Conservation (phyloP, 176 grass and related monocot genomes). For the Aegilops tauschii region DNA sequence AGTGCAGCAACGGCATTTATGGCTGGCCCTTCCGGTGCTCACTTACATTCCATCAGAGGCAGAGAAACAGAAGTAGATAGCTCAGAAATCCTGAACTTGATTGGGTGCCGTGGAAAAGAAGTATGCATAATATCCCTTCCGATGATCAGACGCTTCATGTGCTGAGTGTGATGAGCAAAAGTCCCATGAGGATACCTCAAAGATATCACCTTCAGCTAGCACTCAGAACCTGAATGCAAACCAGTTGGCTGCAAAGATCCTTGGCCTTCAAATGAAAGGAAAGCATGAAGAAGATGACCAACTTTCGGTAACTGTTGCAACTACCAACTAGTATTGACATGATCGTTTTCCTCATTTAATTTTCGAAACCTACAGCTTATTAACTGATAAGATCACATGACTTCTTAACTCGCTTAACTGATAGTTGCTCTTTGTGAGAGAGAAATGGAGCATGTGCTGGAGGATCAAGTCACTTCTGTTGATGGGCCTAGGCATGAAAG, state of each 20-base stretch:
- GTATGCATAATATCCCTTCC: too few relatives aligned
- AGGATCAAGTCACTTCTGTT: conserved; percentile 45
- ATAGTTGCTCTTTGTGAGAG: conserved; percentile 45
- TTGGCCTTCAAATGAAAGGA: conserved; percentile 85
- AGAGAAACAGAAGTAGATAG: neutral
- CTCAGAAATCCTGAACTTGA: neutral
- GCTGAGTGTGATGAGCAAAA: too few relatives aligned
- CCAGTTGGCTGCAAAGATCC: conserved; percentile 82
- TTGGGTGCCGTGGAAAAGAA: too few relatives aligned
- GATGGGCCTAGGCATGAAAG: conserved; percentile 40
- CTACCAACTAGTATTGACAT: neutral
- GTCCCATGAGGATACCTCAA: conserved; percentile 20
- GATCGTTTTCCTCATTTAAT: too few relatives aligned
- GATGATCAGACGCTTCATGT: too few relatives aligned
- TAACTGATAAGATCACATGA: neutral
- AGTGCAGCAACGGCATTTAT: too few relatives aligned
- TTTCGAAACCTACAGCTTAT: too few relatives aligned
- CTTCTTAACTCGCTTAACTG: neutral
- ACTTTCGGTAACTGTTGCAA: conserved; percentile 61
- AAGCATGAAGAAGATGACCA: conserved; percentile 73
- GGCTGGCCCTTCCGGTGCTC: neutral
- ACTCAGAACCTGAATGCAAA: conserved; percentile 69
- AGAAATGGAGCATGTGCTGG: conserved; percentile 66
- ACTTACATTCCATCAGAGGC: neutral
- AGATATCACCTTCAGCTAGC: conserved; percentile 22